Base-by-base conservation (phyloP, 352 stramenopile species). In the Globisporangium takayamanum region DNA sequence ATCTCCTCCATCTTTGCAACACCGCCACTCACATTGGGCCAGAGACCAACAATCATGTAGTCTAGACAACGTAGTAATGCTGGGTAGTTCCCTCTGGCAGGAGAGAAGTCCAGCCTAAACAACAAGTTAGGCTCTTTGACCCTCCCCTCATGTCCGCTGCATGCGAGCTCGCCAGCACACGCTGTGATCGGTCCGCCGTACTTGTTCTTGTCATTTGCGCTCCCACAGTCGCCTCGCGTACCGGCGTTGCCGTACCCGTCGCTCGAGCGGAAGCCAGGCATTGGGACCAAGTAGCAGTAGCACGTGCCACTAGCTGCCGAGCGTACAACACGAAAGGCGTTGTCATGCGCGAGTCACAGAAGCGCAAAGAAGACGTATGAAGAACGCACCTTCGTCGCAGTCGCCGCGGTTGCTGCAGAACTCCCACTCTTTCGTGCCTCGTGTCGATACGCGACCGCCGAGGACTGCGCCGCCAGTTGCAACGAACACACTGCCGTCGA, bases 151-250 rank as follows among this genome's bases (percentile, higher is more conserved):
- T 88, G 83, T 1, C 80, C 83, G 53, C 76, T 93, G 59, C 83
- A 93, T n/a, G 77, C 63, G 6, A 91, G 59, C 55, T 89, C 80
- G 0, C 83, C 83, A 0, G 80, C 62, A 49, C 83, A 92, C 1
- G 76, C 52, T 39, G 66, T 76, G 56, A 90, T 88, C 1, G 64
- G 16, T 1, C 82, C 80, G 10, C 78, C 78, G 53, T 90, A 92
- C 41, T 86, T 69, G 46, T 88, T 95, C 28, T 87, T 78, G 51
- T 86, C 79, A 55, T 92, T 87, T 15, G 81, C 83, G 56, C 88
- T 88, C 7, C 94, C 95, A 53, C 95, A 98, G 69, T 98, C 94
- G 14, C 88, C 94, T n/a, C 88, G 77, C 37, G 70, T 74, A 3
- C 93, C 92, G 11, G 68, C 69, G 44, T 87, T 95, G 22, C 92